Evolutionary conservation across 1,139 yeast genomes (phyloP).

Genomic region (Suhomyces bribrorum): DNA sequence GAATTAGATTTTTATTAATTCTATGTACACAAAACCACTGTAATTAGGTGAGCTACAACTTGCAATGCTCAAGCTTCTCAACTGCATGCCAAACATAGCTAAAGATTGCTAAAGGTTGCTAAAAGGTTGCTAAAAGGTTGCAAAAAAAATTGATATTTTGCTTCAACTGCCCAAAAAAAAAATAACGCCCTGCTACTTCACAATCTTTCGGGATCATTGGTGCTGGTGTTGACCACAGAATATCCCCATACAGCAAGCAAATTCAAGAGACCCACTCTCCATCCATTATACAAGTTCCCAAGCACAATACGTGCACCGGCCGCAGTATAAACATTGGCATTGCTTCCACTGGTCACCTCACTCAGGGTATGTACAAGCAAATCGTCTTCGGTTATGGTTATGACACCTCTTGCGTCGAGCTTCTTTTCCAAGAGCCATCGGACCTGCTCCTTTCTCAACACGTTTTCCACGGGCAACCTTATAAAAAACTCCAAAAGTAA

Average conservation of each 20-base stretch:
- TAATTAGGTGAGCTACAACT: too few species aligned
- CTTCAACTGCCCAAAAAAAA: neutral
- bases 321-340: constrained; percentile 3
- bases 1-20: too few species aligned
- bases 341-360: constrained; percentile 8
- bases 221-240: constrained; percentile 56
- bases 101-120: neutral
- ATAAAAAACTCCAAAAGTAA: constrained; percentile 68
- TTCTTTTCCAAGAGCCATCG: constrained; percentile 50
- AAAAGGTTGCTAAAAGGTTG: neutral
- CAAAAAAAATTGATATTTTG: neutral
- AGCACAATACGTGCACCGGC: constrained; percentile 28
- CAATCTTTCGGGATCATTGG: constrained; percentile 49
- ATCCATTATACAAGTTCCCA: constrained; percentile 69
- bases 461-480: constrained; percentile 83
- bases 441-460: constrained; percentile 81
- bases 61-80: too few species aligned
- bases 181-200: constrained; percentile 7
- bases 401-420: constrained; percentile 37
- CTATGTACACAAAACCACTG: neutral
- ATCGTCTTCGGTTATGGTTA: constrained; percentile 46
- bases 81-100: too few species aligned
- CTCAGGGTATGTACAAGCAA: constrained; percentile 48
- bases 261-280: constrained; percentile 84
- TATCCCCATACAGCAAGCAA: constrained; percentile 85